phyloP scores from a whole-genome alignment of 768 basidiomycete genomes.

The Leucosporidium creatinivorum region DNA sequence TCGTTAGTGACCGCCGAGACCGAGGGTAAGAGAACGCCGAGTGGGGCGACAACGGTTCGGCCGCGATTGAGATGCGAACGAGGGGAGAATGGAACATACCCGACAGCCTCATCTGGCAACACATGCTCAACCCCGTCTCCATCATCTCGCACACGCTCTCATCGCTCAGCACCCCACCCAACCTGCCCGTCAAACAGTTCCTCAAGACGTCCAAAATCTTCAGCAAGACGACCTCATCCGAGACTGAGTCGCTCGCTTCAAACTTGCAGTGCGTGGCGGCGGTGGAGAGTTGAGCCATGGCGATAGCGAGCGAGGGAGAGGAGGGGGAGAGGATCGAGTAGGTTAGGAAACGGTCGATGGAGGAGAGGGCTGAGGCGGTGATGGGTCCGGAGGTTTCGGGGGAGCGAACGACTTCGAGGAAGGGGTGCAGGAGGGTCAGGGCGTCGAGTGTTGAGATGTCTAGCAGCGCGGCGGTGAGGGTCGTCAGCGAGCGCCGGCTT shows the following conservation, averaged over 20 bases:
- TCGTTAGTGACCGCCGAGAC: too few species aligned
- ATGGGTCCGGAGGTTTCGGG: slow-evolving; percentile 94
- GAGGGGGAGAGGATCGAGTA: slow-evolving; percentile 61
- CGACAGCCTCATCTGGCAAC: slow-evolving; percentile 92
- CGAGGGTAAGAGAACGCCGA: neutral
- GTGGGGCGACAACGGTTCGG: too few species aligned
- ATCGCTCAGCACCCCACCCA: slow-evolving; percentile 71
- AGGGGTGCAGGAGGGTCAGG: slow-evolving; percentile 61
- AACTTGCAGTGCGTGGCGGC: slow-evolving; percentile 95
- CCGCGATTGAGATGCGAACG: too few species aligned
- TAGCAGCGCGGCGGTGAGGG: neutral
- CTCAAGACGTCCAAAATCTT: slow-evolving; percentile 69
- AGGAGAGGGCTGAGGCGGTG: slow-evolving; percentile 82
- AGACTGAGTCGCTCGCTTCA: slow-evolving; percentile 93
- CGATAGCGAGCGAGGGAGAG: slow-evolving; percentile 54
- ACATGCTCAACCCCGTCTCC: slow-evolving; percentile 92
- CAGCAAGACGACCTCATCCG: slow-evolving; percentile 89
- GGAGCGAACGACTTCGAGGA: slow-evolving; percentile 87
- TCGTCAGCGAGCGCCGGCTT: slow-evolving; percentile 1
- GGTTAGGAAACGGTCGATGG: slow-evolving; percentile 79
- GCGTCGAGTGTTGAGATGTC: slow-evolving; percentile 37
- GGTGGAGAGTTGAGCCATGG: slow-evolving; percentile 73
- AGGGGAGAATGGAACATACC: slow-evolving; percentile 51
- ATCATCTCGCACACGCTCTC: slow-evolving; percentile 96
- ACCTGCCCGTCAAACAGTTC: slow-evolving; percentile 44